Evolutionary conservation across 192 early-diverging fungal species (phyloP), one percentile per base, ranked within the genome.

Genomic region (Podila horticola): DNA sequence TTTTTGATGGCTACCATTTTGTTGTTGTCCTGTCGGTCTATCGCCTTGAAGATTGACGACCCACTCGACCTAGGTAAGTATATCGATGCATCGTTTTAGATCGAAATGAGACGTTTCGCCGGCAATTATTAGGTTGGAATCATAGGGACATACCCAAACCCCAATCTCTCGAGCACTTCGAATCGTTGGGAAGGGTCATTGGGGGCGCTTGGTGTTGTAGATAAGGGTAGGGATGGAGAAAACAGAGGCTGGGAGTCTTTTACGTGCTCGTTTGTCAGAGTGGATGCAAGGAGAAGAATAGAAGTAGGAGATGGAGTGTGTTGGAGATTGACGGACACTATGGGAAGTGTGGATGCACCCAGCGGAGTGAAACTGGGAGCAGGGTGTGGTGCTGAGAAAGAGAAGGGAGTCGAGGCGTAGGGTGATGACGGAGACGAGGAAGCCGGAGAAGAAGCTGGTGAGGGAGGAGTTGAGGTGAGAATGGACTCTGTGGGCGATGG

Each of bases 1-100:
- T 79, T 79, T 48, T 79, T 79, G 48, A 79, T 71, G 30, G 69
- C 75, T 4, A 79, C 64, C 0, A 24, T 31, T 33, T 67, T 68
- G 64, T 58, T 10, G n/a, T 51, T 41, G 3, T 79, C 64, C 24
- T 28, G 19, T 11, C 36, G 51, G n/a, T 79, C 75, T 24, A 30
- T 22, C 3, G 75, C 75, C 41, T 79, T 79, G 41, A 67, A 79
- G 0, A 79, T 60, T 0, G 75, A 72, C 3, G 75, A 67, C 4
- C 75, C 75, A 29, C 69, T 79, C 52, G 69, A 79, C 12, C 75
- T 79, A 51, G 48, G 22, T 15, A 29, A 8, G 11, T 38, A 58
- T 45, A 11, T 36, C 7, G 0, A 36, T 1, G 34, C 34, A 36
- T 1, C 8, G 30, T 6, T 12, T 58, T 65, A 22, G 48, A 8